Evolutionary conservation across 208 protist species (phyloP).

Genomic region (Trypanosoma scelopori): DNA sequence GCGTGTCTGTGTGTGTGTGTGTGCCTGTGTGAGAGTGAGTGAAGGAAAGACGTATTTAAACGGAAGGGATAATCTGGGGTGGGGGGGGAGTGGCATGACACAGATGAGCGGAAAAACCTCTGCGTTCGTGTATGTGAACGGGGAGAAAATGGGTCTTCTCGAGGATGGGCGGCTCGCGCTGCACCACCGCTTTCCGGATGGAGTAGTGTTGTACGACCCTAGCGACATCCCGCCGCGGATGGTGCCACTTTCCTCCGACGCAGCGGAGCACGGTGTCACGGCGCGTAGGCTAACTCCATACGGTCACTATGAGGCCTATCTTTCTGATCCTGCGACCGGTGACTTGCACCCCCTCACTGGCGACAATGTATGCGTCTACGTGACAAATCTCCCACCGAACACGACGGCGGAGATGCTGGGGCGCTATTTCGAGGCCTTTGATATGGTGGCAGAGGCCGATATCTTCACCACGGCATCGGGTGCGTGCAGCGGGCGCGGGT

Average conservation of each 20-base stretch:
- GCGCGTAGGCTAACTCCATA: constrained; percentile 60
- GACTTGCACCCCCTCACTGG: constrained; percentile 22
- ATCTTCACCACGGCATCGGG: constrained; percentile 43
- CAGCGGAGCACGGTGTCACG: constrained; percentile 61
- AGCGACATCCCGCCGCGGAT: constrained; percentile 48
- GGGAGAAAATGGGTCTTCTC: constrained; percentile 52
- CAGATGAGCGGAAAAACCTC: constrained; percentile 2
- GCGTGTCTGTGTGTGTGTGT: too few species aligned
- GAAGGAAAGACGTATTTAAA: not conserved
- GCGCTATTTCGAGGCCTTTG: constrained; percentile 72
- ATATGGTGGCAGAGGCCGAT: constrained; percentile 68
- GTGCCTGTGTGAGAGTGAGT: too few species aligned
- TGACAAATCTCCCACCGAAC: constrained; percentile 60
- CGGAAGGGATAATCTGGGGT: not conserved
- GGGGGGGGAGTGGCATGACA: not conserved
- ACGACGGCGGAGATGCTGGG: constrained; percentile 77
- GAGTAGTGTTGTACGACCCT: constrained; percentile 68
- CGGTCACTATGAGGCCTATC: constrained; percentile 66
- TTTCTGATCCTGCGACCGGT: constrained; percentile 42
- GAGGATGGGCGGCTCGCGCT: constrained; percentile 71
- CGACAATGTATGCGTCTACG: constrained; percentile 60
- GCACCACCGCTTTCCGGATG: constrained; percentile 59
- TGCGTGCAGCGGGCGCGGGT: constrained; percentile 67
- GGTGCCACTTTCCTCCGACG: constrained; percentile 52
- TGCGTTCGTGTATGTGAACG: constrained; percentile 74